Conservation (phyloP, 148 eudicot genomes). For the Pharnaceum exiguum region DNA sequence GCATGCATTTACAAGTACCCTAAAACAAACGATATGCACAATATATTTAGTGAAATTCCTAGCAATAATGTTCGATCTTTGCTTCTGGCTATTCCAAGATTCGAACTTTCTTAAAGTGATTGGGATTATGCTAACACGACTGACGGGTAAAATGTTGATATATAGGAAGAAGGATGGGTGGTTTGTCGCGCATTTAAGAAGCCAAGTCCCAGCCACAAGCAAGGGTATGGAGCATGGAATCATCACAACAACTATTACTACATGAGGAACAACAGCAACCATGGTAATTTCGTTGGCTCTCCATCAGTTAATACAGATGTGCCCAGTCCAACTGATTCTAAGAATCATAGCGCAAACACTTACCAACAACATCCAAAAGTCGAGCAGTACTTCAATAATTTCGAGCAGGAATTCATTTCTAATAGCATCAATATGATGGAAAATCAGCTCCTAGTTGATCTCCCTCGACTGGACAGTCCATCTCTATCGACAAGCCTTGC, state of each 20-base stretch:
- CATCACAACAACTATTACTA: constrained; percentile 19
- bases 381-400: constrained; percentile 1
- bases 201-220: constrained; percentile 65
- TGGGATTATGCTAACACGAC: background rate
- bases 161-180: constrained; percentile 99
- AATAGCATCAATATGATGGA: constrained; percentile 10
- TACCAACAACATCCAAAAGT: constrained; percentile 16
- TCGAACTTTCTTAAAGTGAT: too few relatives aligned
- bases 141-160: background rate
- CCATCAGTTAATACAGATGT: constrained; percentile 26
- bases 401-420: constrained; percentile 22
- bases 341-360: constrained; percentile 17
- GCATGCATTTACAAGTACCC: too few relatives aligned
- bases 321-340: constrained; percentile 20
- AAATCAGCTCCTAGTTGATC: constrained; percentile 28
- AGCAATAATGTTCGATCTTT: too few relatives aligned
- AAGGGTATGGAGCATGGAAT: constrained; percentile 53
- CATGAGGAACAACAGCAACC: constrained; percentile 13
- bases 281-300: background rate
- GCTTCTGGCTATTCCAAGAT: too few relatives aligned
- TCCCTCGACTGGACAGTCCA: constrained; percentile 56
- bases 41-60: too few relatives aligned
- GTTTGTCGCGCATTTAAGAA: constrained; percentile 95
- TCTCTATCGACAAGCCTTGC: constrained; percentile 39
- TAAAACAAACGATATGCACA: too few relatives aligned